Percentiles rank a stretch among this genome's conserved stretches.
phyloP scores from a whole-genome alignment of 1,284 basidiomycete genomes.

The Schizopora paradoxa region DNA sequence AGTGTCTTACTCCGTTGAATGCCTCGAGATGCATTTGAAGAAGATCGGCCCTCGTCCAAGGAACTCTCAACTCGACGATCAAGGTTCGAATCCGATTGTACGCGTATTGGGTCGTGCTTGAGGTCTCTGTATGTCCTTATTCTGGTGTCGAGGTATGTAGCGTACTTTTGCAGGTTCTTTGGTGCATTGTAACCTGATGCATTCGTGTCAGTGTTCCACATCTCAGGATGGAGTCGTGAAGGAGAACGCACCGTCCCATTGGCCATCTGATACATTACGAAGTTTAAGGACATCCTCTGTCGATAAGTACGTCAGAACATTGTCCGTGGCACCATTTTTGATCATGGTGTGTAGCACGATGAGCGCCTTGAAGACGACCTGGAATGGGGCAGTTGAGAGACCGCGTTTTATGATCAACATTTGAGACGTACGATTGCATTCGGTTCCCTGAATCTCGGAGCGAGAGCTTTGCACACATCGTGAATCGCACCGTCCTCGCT shows the following conservation, averaged over 20 bases:
- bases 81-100: constrained; percentile 86
- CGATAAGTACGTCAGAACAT: constrained; percentile 80
- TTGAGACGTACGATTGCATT: constrained; percentile 72
- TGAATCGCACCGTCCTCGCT: constrained; percentile 86
- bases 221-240: constrained; percentile 8
- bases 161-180: constrained; percentile 84
- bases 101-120: constrained; percentile 89
- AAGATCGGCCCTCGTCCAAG: constrained; percentile 48
- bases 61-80: constrained; percentile 64
- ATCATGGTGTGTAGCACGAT: constrained; percentile 96
- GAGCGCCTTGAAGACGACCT: constrained; percentile 96
- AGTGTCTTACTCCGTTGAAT: constrained; percentile 69
- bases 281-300: constrained; percentile 75
- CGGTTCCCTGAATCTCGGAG: constrained; percentile 81
- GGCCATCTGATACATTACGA: constrained; percentile 68
- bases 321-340: constrained; percentile 88
- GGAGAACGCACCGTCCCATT: constrained; percentile 69
- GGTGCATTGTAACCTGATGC: constrained; percentile 75
- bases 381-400: constrained; percentile 9
- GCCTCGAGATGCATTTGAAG: constrained; percentile 26
- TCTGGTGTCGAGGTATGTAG: constrained; percentile 83
- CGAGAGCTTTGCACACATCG: constrained; percentile 87
- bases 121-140: constrained; percentile 89
- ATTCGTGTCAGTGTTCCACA: background rate
- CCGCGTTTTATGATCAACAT: constrained; percentile 2